A percentile compares a stretch with the other conserved stretches of the same genome.
Evolutionary conservation across 345 rosid genomes (phyloP).

Genomic region (Rhizophora apiculata): DNA sequence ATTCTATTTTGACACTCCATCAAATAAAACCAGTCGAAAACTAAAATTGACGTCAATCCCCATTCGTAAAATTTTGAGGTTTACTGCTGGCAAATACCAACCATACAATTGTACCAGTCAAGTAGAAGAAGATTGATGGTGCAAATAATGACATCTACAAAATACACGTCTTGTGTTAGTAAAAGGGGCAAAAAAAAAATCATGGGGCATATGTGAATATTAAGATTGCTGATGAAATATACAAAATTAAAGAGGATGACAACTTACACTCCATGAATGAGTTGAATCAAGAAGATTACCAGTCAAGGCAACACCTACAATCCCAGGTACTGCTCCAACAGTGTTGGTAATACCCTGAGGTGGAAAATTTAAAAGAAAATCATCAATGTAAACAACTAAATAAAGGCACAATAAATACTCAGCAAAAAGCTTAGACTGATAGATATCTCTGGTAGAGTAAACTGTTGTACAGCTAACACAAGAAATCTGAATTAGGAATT

Average conservation of each 20-base stretch:
- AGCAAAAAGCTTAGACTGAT: not conserved
- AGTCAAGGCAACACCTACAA: conserved; percentile 86
- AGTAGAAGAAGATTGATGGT: conserved; percentile 90
- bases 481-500: not conserved
- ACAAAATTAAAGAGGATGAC: not conserved
- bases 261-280: conserved; percentile 95
- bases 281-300: conserved; percentile 90
- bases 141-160: conserved; percentile 71
- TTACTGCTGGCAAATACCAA: conserved; percentile 79
- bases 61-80: conserved; percentile 66
- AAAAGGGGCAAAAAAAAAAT: not conserved
- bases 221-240: not conserved
- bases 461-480: not conserved
- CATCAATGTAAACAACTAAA: not conserved
- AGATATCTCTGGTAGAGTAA: conserved; percentile 1
- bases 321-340: conserved; percentile 89
- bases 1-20: conserved; percentile 14
- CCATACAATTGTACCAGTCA: conserved; percentile 88
- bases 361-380: conserved; percentile 4
- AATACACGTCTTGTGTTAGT: not conserved
- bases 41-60: conserved; percentile 25
- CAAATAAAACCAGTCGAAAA: not conserved
- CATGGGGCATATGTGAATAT: not conserved
- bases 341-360: conserved; percentile 88
- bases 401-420: not conserved